Base-by-base conservation (phyloP, 2,329 filamentous ascomycete genomes). In the Septoria linicola region DNA sequence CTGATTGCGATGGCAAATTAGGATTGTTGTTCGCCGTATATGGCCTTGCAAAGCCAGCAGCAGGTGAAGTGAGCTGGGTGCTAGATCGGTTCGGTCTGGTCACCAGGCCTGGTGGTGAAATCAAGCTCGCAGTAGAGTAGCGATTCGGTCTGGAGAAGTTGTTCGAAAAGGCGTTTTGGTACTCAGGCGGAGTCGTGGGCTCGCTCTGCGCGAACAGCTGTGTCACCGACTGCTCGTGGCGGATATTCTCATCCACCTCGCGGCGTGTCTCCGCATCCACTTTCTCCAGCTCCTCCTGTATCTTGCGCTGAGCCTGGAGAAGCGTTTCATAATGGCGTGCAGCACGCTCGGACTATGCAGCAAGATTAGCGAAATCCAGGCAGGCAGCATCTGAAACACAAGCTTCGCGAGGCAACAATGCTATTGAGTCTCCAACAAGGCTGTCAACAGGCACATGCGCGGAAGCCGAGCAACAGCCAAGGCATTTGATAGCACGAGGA, bases 101-200 rank as follows among this genome's bases (percentile, higher is more conserved):
- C 25, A 57, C 59, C 59, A 72, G 66, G 39, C 87, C 87, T 3
- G 87, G 87, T 36, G 89, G 87, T 30, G 89, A 92, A 37, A 87
- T 86, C 65, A 96, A 78, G 73, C 88, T 93, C 31, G 90, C 91
- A 55, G 88, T 87, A 47, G 92, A 95, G 74, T 95, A 92, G 56
- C 91, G 83, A 68, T 91, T 91, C 36, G 89, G 88, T 35, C 89
- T 83, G 49, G 89, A 89, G 67, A 93, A 88, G 60, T 84, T 49
- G 87, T 58, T 61, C 3, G 64, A 51, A 64, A 95, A 92, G 55
- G 82, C 83, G 59, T 95, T 89, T 62, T 84, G 85, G 70, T 93
- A 92, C 70, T 97, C 93, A 25, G 93, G 93, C 17, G 93, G 93
- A 17, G 93, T 99, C 1, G 93, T 96, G 13, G 93, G 93, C 73